Base-by-base conservation (phyloP, 352 stramenopile species). In the Globisporangium emineosum region DNA sequence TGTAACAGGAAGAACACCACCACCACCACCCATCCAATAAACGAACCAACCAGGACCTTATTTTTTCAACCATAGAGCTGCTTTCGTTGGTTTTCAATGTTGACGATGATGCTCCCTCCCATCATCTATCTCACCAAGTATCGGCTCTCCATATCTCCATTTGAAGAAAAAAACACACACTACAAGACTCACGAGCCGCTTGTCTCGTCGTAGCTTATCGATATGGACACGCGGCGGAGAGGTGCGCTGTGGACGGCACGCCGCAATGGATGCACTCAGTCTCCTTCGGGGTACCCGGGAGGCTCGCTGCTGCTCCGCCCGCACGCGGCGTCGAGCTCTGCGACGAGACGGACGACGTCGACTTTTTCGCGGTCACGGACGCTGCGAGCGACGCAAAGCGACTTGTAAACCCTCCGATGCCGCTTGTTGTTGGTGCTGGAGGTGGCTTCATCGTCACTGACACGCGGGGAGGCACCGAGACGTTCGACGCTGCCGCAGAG, bases 371-470 rank as follows among this genome's bases (percentile, higher is more conserved):
- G 61, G 88, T 75, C 54, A 87, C 71, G 4, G 74, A 76, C 3
- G 70, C 66, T 33, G 78, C 76, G 37, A 90, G 63, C 45, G 83
- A 88, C 2, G 79, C 79, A 59, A 91, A 88, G 17, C 81, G 79
- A n/a, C 79, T 72, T 12, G 72, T 73, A 19, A 90, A 90, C 19
- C 71, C 69, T 4, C 66, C 61, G 29, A 73, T 61, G 1, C 32
- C 62, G 25, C 63, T 30, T 7, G 52, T 60, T 10, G 70, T 65
- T 33, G 61, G 72, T 6, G 77, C 69, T 2, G 79, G 76, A 53
- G 57, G 64, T 1, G 64, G 58, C 42, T 62, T 65, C 21, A 57
- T 61, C 27, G 51, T 53, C 49, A 68, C 65, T 21, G 69, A 70
- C 45, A 83, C 68, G 0, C 77, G 78, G 10, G 76, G 76, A 37